Base-by-base conservation (phyloP, 164 flowering plant species). In the Vitis amurensis region DNA sequence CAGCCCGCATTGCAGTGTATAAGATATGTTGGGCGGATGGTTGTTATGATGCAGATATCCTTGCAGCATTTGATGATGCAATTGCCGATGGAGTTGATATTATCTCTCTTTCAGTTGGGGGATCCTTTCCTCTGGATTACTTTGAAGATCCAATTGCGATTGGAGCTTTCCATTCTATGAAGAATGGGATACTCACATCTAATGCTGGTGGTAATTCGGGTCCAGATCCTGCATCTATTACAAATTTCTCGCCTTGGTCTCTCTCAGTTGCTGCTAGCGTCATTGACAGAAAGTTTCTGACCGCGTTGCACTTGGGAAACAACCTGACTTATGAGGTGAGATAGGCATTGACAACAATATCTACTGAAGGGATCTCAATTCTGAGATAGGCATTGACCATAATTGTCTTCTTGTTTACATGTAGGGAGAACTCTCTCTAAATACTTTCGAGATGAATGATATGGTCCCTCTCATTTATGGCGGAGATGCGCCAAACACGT, bases 111-210 rank as follows among this genome's bases (percentile, higher is more conserved):
- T 76, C 79, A 7, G 9, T 72, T 12, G 76, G 72, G 19, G 50
- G 51, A 2, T 1, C 3, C 9, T 11, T 9, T 1, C 37, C 72
- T 49, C 10, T 0, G 7, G 17, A 56, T 15, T 73, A 69, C 31
- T 44, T 44, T 31, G 17, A 23, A 0, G 80, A 79, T 59, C 4
- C 77, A 0, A 64, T 72, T 16, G 73, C 80, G 1, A 79, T 81
- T 16, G 84, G 81, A 10, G 47, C 84, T 8, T 81, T 81, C 31
- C 84, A 81, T 62, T 77, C 84, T 11, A 73, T 79, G 79, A 51
- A 48, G 3, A 63, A 70, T 6, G 82, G 85, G 1, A 72, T 82
- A 14, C 67, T 77, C 29, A 71, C 75, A 4, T 63, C 74, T 0
- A 13, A 29, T 3, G 66, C 85, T 19, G 85, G 80, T 9, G 85